These are phyloP conservation scores for Suhomyces sp. DNA, from an alignment of 805 yeast genomes.

Conservation along the genomic window DNA sequence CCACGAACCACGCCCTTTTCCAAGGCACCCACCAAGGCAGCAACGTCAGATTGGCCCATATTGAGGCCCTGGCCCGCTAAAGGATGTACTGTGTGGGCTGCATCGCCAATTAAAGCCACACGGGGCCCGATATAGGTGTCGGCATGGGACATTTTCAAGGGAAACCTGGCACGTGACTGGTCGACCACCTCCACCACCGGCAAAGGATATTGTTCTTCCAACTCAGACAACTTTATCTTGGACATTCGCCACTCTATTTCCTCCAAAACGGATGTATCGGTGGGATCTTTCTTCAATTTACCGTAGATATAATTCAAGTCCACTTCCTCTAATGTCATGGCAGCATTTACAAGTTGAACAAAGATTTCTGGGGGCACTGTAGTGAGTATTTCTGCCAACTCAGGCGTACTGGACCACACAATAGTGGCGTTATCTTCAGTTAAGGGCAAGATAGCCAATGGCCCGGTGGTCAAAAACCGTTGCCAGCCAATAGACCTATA, in stretches of 20 bases:
- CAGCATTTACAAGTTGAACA: constrained; percentile 76
- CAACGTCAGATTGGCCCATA: constrained; percentile 95
- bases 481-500: constrained; percentile 84
- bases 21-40: constrained; percentile 61
- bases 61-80: constrained; percentile 97
- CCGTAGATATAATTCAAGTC: constrained; percentile 73
- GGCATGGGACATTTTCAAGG: constrained; percentile 83
- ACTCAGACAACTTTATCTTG: constrained; percentile 36
- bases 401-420: constrained; percentile 90
- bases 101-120: constrained; percentile 94
- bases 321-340: constrained; percentile 69
- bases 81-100: constrained; percentile 97
- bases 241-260: constrained; percentile 74
- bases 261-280: constrained; percentile 49
- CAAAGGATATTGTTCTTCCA: constrained; percentile 66
- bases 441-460: constrained; percentile 85
- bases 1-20: constrained; percentile 75
- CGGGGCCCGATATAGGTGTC: constrained; percentile 83
- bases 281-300: constrained; percentile 33
- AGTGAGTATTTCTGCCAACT: constrained; percentile 60
- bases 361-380: constrained; percentile 61
- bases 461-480: constrained; percentile 87
- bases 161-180: constrained; percentile 80
- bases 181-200: constrained; percentile 57
- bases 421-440: constrained; percentile 85